phyloP scores from a whole-genome alignment of 345 rosid genomes.

The Mercurialis annua region DNA sequence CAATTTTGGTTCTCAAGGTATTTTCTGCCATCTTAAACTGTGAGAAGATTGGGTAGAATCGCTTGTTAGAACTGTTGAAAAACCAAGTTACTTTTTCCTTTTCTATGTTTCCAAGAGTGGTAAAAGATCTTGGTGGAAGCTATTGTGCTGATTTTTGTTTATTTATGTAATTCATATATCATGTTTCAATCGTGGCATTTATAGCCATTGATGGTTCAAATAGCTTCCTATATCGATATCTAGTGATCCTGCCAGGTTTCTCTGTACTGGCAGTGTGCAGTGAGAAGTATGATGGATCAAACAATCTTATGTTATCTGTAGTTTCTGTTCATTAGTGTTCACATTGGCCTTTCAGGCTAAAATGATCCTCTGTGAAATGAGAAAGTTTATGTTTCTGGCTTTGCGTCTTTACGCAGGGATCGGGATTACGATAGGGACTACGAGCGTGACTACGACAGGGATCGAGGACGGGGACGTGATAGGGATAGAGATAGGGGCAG shows the following conservation, averaged over 20 bases:
- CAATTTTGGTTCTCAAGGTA: too few relatives aligned
- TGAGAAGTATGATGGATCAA: conserved; percentile 95
- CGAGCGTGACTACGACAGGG: conserved; percentile 50
- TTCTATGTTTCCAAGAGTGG: neutral
- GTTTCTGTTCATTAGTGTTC: neutral
- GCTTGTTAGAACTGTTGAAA: too few relatives aligned
- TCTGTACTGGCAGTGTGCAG: conserved; percentile 99
- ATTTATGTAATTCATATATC: conserved; percentile 4
- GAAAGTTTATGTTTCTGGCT: neutral
- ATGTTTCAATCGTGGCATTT: conserved; percentile 49
- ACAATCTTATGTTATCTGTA: conserved; percentile 34
- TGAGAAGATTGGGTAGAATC: too few relatives aligned
- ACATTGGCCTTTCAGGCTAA: neutral
- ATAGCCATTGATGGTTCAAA: conserved; percentile 46
- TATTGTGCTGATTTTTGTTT: conserved; percentile 17
- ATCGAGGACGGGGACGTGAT: conserved; percentile 42
- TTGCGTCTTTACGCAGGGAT: conserved; percentile 41
- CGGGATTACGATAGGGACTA: conserved; percentile 59
- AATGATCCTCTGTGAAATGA: too few relatives aligned
- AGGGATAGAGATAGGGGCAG: conserved; percentile 38
- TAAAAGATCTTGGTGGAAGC: conserved; percentile 27
- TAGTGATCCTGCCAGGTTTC: conserved; percentile 88
- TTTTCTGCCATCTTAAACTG: too few relatives aligned
- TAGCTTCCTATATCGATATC: conserved; percentile 71
- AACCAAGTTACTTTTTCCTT: too few relatives aligned